Evolutionary conservation across 176 grass and related monocot genomes (phyloP).

Genomic region (Oryza coarctata): DNA sequence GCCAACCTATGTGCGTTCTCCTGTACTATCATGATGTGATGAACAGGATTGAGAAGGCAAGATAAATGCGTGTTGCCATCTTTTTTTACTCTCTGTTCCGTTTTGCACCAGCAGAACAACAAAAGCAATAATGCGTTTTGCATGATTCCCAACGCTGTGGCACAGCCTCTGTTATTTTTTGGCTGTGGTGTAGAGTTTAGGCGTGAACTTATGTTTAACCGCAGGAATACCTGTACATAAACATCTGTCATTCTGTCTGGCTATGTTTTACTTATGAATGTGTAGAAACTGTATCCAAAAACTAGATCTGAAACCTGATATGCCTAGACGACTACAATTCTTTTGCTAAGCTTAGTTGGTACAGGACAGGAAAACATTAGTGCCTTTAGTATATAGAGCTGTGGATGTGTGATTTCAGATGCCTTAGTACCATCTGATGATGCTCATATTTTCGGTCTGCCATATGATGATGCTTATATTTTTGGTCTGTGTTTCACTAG

Average conservation of each 20-base stretch:
- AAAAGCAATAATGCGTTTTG: constrained; percentile 31
- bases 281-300: neutral
- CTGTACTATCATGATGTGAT: constrained; percentile 98
- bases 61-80: neutral
- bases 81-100: neutral
- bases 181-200: neutral
- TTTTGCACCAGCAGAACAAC: neutral
- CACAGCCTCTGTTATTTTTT: neutral
- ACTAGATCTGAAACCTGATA: neutral
- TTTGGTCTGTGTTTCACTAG: too few relatives aligned
- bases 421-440: too few relatives aligned
- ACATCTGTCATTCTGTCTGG: neutral
- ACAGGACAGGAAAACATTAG: too few relatives aligned
- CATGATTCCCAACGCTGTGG: neutral
- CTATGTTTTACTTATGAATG: neutral
- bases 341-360: neutral
- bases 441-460: too few relatives aligned
- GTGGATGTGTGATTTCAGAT: too few relatives aligned
- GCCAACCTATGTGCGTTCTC: constrained; percentile 93
- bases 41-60: constrained; percentile 62
- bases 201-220: neutral
- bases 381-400: too few relatives aligned
- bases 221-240: constrained; percentile 28
- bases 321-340: neutral
- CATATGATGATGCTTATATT: too few relatives aligned